phyloP scores from a whole-genome alignment of 768 basidiomycete genomes.

The Suillus subaureus region DNA sequence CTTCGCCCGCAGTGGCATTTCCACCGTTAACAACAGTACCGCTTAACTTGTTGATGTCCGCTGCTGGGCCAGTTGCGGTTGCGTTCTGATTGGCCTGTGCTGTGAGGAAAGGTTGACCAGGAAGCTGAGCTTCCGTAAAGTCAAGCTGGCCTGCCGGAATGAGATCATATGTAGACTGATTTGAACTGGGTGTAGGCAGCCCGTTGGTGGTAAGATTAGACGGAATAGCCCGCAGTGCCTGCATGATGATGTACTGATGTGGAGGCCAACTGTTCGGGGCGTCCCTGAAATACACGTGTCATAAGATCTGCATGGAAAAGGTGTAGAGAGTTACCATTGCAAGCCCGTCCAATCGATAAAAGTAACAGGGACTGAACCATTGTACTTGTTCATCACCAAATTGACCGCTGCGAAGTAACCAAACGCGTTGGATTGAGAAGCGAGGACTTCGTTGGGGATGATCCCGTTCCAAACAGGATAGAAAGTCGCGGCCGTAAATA shows the following conservation, averaged over 20 bases:
- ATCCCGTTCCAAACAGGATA: constrained; percentile 90
- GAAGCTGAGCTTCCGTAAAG: constrained; percentile 68
- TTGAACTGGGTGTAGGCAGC: constrained; percentile 51
- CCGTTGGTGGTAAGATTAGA: constrained; percentile 62
- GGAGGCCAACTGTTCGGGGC: constrained; percentile 91
- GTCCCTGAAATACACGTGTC: constrained; percentile 49
- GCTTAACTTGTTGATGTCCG: constrained; percentile 61
- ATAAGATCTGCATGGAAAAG: not conserved
- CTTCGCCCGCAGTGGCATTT: constrained; percentile 59
- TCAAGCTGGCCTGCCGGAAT: constrained; percentile 84
- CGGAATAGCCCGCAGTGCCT: constrained; percentile 76
- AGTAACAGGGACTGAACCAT: constrained; percentile 83
- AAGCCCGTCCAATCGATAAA: constrained; percentile 72
- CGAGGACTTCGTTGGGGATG: constrained; percentile 68
- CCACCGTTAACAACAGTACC: constrained; percentile 70
- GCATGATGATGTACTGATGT: constrained; percentile 78
- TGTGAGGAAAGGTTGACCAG: constrained; percentile 58
- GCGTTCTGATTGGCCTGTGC: constrained; percentile 42
- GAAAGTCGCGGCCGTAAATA: constrained; percentile 78
- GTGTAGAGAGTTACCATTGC: constrained; percentile 61
- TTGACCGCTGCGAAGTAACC: constrained; percentile 75
- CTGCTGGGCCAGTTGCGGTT: constrained; percentile 51
- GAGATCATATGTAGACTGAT: constrained; percentile 64
- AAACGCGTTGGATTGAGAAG: constrained; percentile 61
- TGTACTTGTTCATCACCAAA: constrained; percentile 81